A percentile compares a stretch with the other conserved stretches of the same genome.
phyloP scores from a whole-genome alignment of 257 asterid species.

The Cynanchum wilfordii region DNA sequence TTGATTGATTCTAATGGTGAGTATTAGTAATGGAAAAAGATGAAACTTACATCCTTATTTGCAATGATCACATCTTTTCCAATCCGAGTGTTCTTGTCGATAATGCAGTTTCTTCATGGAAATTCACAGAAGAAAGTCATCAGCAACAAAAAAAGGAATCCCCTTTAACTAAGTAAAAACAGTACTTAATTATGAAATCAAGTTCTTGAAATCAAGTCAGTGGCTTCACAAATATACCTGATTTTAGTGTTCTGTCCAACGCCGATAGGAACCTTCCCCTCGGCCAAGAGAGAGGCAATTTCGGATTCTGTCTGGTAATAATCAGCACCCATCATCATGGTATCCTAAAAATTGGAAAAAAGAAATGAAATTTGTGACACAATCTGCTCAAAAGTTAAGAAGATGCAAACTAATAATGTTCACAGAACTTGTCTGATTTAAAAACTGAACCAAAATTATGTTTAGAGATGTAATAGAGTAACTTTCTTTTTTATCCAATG shows the following conservation, averaged over 20 bases:
- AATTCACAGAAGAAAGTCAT: slow-evolving; percentile 16
- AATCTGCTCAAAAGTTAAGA: not conserved
- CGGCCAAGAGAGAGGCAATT: slow-evolving; percentile 66
- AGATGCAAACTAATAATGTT: not conserved
- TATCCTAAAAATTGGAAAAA: slow-evolving; percentile 48
- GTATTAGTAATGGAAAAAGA: not conserved
- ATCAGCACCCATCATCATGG: slow-evolving; percentile 99
- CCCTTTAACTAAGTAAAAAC: not conserved
- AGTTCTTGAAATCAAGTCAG: not conserved
- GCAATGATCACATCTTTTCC: slow-evolving; percentile 78
- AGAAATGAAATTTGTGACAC: no score
- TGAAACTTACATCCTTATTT: slow-evolving; percentile 69
- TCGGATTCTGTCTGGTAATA: slow-evolving; percentile 85
- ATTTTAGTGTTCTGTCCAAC: slow-evolving; percentile 84
- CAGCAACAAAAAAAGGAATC: slow-evolving; percentile 9
- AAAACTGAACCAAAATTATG: not conserved
- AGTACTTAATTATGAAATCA: not conserved
- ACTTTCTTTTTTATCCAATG: not conserved
- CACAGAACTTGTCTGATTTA: not conserved
- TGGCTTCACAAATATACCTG: slow-evolving; percentile 26
- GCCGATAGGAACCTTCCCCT: slow-evolving; percentile 87
- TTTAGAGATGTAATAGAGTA: not conserved
- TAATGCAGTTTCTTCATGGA: slow-evolving; percentile 66
- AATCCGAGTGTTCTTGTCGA: slow-evolving; percentile 93
- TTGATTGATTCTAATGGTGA: not conserved